Base-by-base conservation (phyloP, 1,284 basidiomycete species). In the Cutaneotrichosporon sp. region DNA sequence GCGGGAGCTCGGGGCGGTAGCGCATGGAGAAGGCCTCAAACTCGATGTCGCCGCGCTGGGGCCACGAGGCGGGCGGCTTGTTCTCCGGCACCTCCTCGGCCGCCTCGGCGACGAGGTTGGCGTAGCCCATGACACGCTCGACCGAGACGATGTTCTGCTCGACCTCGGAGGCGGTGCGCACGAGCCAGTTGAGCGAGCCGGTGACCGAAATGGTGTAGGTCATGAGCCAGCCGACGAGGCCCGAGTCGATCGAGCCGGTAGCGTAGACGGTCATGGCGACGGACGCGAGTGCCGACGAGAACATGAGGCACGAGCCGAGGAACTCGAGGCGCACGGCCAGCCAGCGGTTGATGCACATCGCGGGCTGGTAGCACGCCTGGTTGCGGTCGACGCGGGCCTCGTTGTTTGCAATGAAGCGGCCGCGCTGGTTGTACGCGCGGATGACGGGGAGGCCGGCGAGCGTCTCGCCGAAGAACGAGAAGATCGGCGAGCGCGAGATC, bases 141-240 rank as follows among this genome's bases (percentile, higher is more conserved):
- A 91, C 89, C 66, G 91, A 92, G 65, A 95, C 92, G 69, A 97
- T 89, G 73, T 95, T 95, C 76, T 92, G 91, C 78, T 97, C 94
- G 14, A 95, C 91, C 71, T 97, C 94, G 63, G 89, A 91, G 0
- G 91, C 90, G 16, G 87, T 88, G 49, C 92, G 85, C 7, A 95
- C 92, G n/a, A 94, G 84, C 91, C 90, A 95, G 75, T 92, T 95
- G 69, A 78, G 64, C 22, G 88, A 85, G 25, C 87, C 86, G 1
- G 90, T 92, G 10, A 89, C 88, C 65, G 86, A 90, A 75, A 97
- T 81, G 2, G 91, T 90, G 78, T 94, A 94, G 1, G 87, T 89
- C 71, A 97, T 83, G 56, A 95, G 89, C 65, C 97, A 83, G n/a
- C 95, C 95, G 42, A 97, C 90, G 27, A 95, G 81, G 0, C 93